Base-by-base conservation (phyloP, 2,329 filamentous ascomycete species). In the Didymella exigua region DNA sequence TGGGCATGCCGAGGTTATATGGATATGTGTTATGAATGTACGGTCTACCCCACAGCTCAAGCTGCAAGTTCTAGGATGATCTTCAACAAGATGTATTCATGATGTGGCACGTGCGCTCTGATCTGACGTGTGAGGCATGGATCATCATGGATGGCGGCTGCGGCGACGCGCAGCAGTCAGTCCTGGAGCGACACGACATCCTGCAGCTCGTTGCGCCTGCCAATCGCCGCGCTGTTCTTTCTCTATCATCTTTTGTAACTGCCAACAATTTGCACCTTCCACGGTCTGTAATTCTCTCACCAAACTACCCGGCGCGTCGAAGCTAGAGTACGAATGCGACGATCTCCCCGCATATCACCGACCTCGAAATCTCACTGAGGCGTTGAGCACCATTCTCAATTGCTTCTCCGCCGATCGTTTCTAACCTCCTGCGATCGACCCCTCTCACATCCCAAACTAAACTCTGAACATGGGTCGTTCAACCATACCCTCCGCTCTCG, bases 401-500 rank as follows among this genome's bases (percentile, higher is more conserved):
- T 24, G 36, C 36, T 14, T 16, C 7, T 24, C 19, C 5, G 21
- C 34, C 19, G 19, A 23, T 6, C 4, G 24, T 2, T 9, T 8
- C 36, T n/a, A 24, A 19, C 14, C 2, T 24, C 11, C 36, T n/a
- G 19, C 36, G 7, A n/a, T 37, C 19, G 7, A 19, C 9, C 16
- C 9, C 18, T 21, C 19, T 9, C 34, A 37, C 9, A 37, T 24
- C 36, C 19, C 36, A n/a, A n/a, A 5, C 26, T 16, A 7, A 7
- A 14, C 21, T 7, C 23, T 13, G 49, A 54, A 49, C 56, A 76
- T 76, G 74, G 73, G 68, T 40, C 72, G 72, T 29, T 70, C 73
- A 34, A 61, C 62, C 3, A 71, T 75, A 9, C 72, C 71, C 14
- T 61, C 71, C 14, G 72, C 72, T 49, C 68, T 77, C 57, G 57